Conservation (phyloP, 306 rosid species). For the Biancaea sappan region DNA sequence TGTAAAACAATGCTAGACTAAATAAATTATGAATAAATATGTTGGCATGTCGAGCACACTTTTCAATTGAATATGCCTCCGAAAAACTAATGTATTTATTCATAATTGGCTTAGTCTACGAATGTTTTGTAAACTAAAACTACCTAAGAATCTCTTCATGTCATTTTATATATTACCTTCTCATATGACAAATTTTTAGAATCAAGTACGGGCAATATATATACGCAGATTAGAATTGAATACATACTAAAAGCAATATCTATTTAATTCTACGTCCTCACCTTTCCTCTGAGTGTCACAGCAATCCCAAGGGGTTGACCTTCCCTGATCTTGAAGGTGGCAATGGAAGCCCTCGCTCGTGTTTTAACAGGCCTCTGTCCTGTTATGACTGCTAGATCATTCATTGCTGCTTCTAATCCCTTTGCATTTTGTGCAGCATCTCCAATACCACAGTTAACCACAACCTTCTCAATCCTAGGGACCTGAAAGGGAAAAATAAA, state of each 20-base stretch:
- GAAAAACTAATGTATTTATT: neutral
- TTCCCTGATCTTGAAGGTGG: constrained; percentile 97
- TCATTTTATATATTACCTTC: neutral
- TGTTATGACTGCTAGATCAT: constrained; percentile 77
- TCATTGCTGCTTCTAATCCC: constrained; percentile 92
- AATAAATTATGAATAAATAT: neutral
- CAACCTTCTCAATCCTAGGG: constrained; percentile 87
- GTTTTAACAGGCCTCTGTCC: constrained; percentile 96
- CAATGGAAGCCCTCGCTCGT: constrained; percentile 77
- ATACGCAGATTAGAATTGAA: constrained; percentile 12
- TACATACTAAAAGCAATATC: constrained; percentile 1
- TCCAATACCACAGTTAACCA: constrained; percentile 95
- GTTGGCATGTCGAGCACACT: neutral
- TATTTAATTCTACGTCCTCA: constrained; percentile 43
- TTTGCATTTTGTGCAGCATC: constrained; percentile 97
- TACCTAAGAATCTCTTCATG: neutral
- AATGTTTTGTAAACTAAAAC: neutral
- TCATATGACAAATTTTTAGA: neutral
- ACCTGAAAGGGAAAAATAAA: constrained; percentile 54
- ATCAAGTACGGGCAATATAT: constrained; percentile 6
- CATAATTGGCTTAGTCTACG: neutral
- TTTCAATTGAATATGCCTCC: too few species aligned
- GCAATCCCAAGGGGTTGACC: constrained; percentile 99
- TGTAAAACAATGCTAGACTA: neutral
- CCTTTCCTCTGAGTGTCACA: constrained; percentile 88